A percentile compares a stretch with the other conserved stretches of the same genome.
Evolutionary conservation across 2,329 filamentous ascomycete species (phyloP).

Genomic region (Botrytis deweyae): DNA sequence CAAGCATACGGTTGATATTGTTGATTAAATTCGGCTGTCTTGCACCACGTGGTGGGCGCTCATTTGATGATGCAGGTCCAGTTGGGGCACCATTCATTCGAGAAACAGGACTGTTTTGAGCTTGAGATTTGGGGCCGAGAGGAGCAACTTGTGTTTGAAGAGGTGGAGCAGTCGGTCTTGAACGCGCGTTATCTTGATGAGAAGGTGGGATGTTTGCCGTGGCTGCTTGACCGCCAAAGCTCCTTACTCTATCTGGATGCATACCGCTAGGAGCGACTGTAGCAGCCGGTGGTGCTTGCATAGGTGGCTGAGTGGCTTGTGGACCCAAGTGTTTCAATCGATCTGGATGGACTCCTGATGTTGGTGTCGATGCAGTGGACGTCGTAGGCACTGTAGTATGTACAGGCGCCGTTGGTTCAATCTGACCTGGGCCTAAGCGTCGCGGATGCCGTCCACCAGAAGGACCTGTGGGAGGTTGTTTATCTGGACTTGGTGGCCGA

Average conservation of each 20-base stretch:
- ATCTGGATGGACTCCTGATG: constrained; percentile 39
- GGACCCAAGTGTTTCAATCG: constrained; percentile 49
- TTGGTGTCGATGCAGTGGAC: constrained; percentile 31
- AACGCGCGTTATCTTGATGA: constrained; percentile 39
- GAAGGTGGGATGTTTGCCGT: constrained; percentile 35
- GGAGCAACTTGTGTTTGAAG: constrained; percentile 35
- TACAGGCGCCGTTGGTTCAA: constrained; percentile 27
- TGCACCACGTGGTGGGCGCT: constrained; percentile 39
- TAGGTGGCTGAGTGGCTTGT: constrained; percentile 36
- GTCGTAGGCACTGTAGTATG: constrained; percentile 34
- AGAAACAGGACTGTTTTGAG: constrained; percentile 34
- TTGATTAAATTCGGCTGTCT: constrained; percentile 61
- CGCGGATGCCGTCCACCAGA: constrained; percentile 36
- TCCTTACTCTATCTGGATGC: constrained; percentile 38
- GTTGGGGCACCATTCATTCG: constrained; percentile 37
- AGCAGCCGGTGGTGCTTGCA: constrained; percentile 39
- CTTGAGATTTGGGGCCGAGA: constrained; percentile 36
- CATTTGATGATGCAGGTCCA: constrained; percentile 39
- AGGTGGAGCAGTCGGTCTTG: constrained; percentile 38
- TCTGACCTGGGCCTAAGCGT: constrained; percentile 33
- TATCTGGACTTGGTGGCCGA: constrained; percentile 38
- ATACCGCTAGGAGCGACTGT: constrained; percentile 37
- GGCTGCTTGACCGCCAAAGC: constrained; percentile 32
- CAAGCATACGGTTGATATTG: constrained; percentile 42
- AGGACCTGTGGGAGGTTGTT: constrained; percentile 40